Evolutionary conservation across 768 basidiomycete genomes (phyloP), one percentile per base, ranked within the genome.

Genomic region (Steccherinum ochraceum): DNA sequence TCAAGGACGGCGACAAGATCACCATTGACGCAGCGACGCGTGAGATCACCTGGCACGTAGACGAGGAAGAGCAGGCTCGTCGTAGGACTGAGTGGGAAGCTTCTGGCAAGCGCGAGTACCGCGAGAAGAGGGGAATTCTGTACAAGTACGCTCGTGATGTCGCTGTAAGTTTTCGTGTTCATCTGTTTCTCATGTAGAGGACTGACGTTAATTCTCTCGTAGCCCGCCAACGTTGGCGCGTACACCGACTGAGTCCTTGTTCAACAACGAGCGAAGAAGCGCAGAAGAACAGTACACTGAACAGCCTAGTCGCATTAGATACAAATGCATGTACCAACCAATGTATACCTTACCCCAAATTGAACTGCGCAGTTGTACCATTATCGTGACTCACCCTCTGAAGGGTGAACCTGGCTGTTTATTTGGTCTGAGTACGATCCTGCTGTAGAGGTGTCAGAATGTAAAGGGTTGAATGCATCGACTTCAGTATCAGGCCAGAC

Each of bases 221-320:
- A 92, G 90, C 85, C 89, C 50, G 90, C 90, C 44, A 89, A 76
- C 61, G 69, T 82, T 46, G 90, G 90, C 21, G 90, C 89, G 19
- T 91, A 88, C 68, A 86, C 83, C 60, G 90, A 93, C 66, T 92
- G n/a, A n/a, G n/a, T n/a, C n/a, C n/a, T n/a, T n/a, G n/a, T n/a
- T n/a, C n/a, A n/a, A n/a, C n/a, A n/a, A n/a, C n/a, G n/a, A n/a
- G n/a, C n/a, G n/a, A n/a, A n/a, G n/a, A n/a, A n/a, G n/a, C n/a
- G n/a, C n/a, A n/a, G n/a, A n/a, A n/a, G n/a, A n/a, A n/a, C n/a
- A n/a, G n/a, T n/a, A n/a, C n/a, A n/a, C n/a, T n/a, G n/a, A n/a
- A n/a, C n/a, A n/a, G n/a, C n/a, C n/a, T n/a, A n/a, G n/a, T n/a
- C n/a, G n/a, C n/a, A n/a, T n/a, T n/a, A n/a, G n/a, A n/a, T n/a